These are phyloP conservation scores for Halophytophthora batemanensis DNA, from an alignment of 352 stramenopile species.

Conservation along the genomic window DNA sequence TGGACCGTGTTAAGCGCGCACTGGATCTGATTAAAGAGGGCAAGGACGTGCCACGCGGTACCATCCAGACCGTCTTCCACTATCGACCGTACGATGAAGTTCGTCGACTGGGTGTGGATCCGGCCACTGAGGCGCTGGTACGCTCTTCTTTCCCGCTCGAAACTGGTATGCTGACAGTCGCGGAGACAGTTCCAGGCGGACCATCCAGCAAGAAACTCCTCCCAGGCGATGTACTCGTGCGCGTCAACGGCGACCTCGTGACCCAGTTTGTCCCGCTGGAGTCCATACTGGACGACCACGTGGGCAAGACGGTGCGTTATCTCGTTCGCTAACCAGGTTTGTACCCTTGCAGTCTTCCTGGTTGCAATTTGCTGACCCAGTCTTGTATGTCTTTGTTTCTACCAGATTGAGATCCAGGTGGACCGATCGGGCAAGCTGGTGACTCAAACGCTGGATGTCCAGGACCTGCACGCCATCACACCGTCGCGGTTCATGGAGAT, in stretches of 20 bases:
- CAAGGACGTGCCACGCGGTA: slow-evolving; percentile 75
- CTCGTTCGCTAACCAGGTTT: background rate
- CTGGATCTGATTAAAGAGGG: slow-evolving; percentile 77
- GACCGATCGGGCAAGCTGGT: slow-evolving; percentile 75
- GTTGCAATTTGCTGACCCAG: background rate
- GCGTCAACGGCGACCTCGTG: slow-evolving; percentile 75
- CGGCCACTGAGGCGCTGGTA: slow-evolving; percentile 74
- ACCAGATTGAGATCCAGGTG: slow-evolving; percentile 73
- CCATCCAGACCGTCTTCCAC: slow-evolving; percentile 87
- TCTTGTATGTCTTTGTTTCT: background rate
- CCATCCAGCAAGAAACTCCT: slow-evolving; percentile 78
- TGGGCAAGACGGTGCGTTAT: slow-evolving; percentile 51
- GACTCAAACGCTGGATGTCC: slow-evolving; percentile 58
- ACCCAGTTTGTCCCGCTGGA: slow-evolving; percentile 89
- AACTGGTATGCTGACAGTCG: slow-evolving; percentile 90
- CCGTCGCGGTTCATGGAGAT: slow-evolving; percentile 86
- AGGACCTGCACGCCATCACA: slow-evolving; percentile 86
- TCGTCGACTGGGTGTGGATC: slow-evolving; percentile 71
- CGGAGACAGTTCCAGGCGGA: slow-evolving; percentile 80
- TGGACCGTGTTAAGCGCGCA: slow-evolving; percentile 86
- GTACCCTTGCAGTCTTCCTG: slow-evolving; percentile 24
- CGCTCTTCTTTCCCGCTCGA: slow-evolving; percentile 76
- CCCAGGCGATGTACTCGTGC: slow-evolving; percentile 87
- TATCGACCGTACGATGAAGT: slow-evolving; percentile 93
- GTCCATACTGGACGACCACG: slow-evolving; percentile 72